Evolutionary conservation across 148 eudicot genomes (phyloP).

Genomic region (Chenopodium album): DNA sequence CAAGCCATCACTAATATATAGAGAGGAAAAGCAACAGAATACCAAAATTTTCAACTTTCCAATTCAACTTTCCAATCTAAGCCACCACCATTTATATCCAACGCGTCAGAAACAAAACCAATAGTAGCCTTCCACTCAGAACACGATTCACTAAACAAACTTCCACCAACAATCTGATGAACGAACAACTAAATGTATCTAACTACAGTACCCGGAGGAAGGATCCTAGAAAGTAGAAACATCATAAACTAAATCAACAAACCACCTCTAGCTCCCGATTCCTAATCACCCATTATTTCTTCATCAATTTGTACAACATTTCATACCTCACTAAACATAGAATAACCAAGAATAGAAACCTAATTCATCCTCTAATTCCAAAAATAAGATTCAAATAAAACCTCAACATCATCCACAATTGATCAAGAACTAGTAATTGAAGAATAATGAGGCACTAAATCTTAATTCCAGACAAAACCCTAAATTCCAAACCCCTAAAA

Average conservation of each 20-base stretch:
- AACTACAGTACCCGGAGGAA: not conserved
- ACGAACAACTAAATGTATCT: not conserved
- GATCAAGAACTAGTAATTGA: not conserved
- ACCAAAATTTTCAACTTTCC: not conserved
- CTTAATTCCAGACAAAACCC: not conserved
- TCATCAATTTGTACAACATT: not conserved
- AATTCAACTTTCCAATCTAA: not conserved
- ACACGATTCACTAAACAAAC: not conserved
- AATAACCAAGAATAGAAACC: not conserved
- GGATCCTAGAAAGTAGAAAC: not conserved
- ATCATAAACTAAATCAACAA: no score
- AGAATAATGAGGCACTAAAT: not conserved
- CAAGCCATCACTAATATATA: not conserved
- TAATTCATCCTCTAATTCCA: not conserved
- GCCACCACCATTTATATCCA: not conserved
- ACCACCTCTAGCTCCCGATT: no score
- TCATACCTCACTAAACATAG: not conserved
- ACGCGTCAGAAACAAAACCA: not conserved
- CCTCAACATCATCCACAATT: no score
- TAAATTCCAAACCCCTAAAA: slow-evolving; percentile 1
- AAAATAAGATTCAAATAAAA: not conserved
- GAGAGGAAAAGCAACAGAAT: not conserved
- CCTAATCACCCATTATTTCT: no score
- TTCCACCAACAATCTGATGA: not conserved
- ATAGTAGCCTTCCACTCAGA: not conserved